Evolutionary conservation across 768 basidiomycete genomes (phyloP).

Genomic region (Rubroboletus satanas): DNA sequence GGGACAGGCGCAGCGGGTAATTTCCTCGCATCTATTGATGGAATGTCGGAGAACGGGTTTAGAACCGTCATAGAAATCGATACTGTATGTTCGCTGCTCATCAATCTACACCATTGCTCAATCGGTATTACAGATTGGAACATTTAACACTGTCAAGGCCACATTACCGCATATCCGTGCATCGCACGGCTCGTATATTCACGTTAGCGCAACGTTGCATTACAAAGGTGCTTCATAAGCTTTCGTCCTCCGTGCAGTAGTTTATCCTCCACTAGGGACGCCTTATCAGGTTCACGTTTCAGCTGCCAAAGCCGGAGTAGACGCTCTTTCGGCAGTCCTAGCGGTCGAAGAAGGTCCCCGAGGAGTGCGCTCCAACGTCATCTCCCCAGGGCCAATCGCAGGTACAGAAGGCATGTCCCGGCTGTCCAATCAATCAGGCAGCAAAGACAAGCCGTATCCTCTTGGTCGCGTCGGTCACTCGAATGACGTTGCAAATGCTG

Average conservation of each 20-base stretch:
- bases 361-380: constrained; percentile 88
- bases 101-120: not conserved
- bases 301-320: constrained; percentile 92
- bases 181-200: constrained; percentile 77
- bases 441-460: constrained; percentile 10
- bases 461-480: constrained; percentile 55
- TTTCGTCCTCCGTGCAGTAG: not conserved
- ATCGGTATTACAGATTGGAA: constrained; percentile 61
- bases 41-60: constrained; percentile 87
- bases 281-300: constrained; percentile 92
- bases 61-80: constrained; percentile 92
- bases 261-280: constrained; percentile 43
- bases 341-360: constrained; percentile 93
- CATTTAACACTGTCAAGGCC: constrained; percentile 92
- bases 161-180: constrained; percentile 71
- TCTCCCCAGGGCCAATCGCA: constrained; percentile 79
- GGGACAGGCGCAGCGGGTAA: constrained; percentile 87
- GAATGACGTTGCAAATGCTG: constrained; percentile 64
- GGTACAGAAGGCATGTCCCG: constrained; percentile 73
- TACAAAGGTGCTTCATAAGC: constrained; percentile 52
- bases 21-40: constrained; percentile 84
- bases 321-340: constrained; percentile 80
- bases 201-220: constrained; percentile 87
- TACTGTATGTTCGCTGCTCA: constrained; percentile 47
- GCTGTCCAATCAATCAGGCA: constrained; percentile 32